phyloP scores from a whole-genome alignment of 2,329 filamentous ascomycete genomes.

The Arthrobotrys sinensis region DNA sequence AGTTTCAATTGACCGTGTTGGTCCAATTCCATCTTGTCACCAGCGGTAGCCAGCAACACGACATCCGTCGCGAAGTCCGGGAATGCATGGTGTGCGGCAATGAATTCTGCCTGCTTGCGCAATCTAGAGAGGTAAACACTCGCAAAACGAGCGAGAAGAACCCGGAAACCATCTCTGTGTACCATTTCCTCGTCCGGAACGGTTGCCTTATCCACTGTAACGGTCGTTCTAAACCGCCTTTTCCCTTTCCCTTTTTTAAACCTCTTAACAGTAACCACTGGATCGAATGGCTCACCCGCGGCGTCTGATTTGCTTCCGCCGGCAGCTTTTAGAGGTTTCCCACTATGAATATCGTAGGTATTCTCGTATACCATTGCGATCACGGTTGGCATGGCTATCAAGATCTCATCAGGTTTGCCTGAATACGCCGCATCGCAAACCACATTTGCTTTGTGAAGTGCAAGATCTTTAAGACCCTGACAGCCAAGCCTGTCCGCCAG shows the following conservation, averaged over 20 bases:
- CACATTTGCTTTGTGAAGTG: constrained; percentile 2
- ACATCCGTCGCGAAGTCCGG: constrained; percentile 51
- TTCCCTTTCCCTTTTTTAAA: neutral
- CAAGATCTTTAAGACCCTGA: constrained; percentile 28
- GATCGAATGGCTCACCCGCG: too few relatives aligned
- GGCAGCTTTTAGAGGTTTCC: too few relatives aligned
- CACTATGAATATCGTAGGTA: constrained; percentile 15
- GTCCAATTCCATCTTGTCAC: constrained; percentile 7
- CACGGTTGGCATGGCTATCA: neutral
- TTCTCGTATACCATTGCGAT: constrained; percentile 21
- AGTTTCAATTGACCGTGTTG: constrained; percentile 13
- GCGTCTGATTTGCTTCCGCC: too few relatives aligned
- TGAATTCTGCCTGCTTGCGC: constrained; percentile 3
- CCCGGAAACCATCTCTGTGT: constrained; percentile 25
- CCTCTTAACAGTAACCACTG: too few relatives aligned
- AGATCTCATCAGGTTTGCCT: neutral
- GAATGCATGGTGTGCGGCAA: constrained; percentile 2
- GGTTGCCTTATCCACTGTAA: too few relatives aligned
- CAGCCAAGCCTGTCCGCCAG: constrained; percentile 38
- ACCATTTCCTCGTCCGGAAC: neutral
- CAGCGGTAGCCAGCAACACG: constrained; percentile 17
- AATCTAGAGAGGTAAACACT: constrained; percentile 1
- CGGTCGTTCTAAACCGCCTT: neutral
- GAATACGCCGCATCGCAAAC: neutral
- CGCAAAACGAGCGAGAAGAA: constrained; percentile 28